phyloP scores from a whole-genome alignment of 495 filamentous ascomycete species.

The Thermothielavioides terrestris region DNA sequence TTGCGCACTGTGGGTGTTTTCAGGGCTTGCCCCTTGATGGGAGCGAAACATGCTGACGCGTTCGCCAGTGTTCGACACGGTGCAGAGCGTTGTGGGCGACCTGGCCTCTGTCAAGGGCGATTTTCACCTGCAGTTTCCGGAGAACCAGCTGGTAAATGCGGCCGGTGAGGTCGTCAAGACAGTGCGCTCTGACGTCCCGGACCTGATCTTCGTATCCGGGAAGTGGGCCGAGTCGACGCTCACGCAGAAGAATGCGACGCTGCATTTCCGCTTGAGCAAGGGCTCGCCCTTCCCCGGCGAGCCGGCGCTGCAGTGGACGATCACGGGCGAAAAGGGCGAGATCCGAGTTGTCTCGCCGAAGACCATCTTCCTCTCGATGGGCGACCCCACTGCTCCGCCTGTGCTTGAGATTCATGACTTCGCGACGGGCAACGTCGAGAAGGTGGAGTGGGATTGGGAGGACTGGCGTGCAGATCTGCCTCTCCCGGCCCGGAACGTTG shows the following conservation, averaged over 20 bases:
- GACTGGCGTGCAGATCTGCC: conserved; percentile 34
- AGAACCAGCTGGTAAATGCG: conserved; percentile 23
- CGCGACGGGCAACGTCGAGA: conserved; percentile 31
- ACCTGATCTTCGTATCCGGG: conserved; percentile 42
- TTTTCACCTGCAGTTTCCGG: conserved; percentile 40
- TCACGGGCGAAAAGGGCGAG: conserved; percentile 49
- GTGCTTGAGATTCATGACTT: conserved; percentile 40
- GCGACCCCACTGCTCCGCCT: conserved; percentile 21
- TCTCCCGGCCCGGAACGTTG: conserved; percentile 34
- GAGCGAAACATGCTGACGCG: not conserved
- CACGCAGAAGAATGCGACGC: conserved; percentile 22
- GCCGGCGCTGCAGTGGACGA: conserved; percentile 43
- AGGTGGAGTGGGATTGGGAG: conserved; percentile 35
- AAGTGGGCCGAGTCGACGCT: conserved; percentile 30
- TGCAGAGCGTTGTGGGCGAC: conserved; percentile 40
- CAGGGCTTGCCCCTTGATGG: not conserved
- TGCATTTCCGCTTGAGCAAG: conserved; percentile 40
- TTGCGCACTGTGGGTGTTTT: conserved; percentile 38
- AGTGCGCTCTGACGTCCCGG: conserved; percentile 31
- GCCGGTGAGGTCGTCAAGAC: conserved; percentile 24
- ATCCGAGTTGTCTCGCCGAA: conserved; percentile 35
- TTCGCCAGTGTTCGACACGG: conserved; percentile 26
- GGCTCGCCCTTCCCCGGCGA: conserved; percentile 42
- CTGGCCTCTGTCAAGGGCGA: conserved; percentile 28
- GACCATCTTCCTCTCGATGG: conserved; percentile 30